phyloP scores from a whole-genome alignment of 2,329 filamentous ascomycete species.

The Orbilia ellipsospora region DNA sequence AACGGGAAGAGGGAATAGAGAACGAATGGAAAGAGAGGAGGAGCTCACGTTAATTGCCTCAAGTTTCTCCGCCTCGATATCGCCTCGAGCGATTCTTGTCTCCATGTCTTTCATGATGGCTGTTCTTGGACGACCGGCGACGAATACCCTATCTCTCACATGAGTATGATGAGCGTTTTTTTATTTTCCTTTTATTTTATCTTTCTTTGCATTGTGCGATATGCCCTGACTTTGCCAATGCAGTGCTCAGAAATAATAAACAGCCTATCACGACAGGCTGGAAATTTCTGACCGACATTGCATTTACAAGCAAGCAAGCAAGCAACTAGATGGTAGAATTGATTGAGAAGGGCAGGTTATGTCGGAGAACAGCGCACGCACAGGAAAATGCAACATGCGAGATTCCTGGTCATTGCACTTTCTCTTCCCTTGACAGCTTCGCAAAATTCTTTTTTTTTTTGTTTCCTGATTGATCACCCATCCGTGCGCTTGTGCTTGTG shows the following conservation, averaged over 20 bases:
- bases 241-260: background rate
- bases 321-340: background rate
- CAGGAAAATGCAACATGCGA: conserved; percentile 49
- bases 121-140: conserved; percentile 57
- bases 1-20: background rate
- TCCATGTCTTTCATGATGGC: conserved; percentile 60
- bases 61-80: conserved; percentile 59
- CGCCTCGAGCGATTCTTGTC: conserved; percentile 57
- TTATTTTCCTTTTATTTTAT: conserved; percentile 7
- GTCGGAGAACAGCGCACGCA: conserved; percentile 12
- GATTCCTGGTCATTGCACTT: conserved; percentile 18
- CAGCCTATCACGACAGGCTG: conserved; percentile 1
- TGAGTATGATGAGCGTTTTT: conserved; percentile 1
- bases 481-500: conserved; percentile 39
- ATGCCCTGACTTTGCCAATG: conserved; percentile 3
- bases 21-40: background rate
- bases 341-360: no score
- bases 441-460: conserved; percentile 10
- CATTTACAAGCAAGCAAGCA: background rate
- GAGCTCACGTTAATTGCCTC: conserved; percentile 60
- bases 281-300: conserved; percentile 10
- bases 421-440: background rate
- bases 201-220: conserved; percentile 1
- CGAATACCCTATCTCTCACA: conserved; percentile 57
- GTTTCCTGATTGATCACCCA: background rate